Evolutionary conservation across 2,329 filamentous ascomycete genomes (phyloP).

Genomic region (Fonsecaea nubica): DNA sequence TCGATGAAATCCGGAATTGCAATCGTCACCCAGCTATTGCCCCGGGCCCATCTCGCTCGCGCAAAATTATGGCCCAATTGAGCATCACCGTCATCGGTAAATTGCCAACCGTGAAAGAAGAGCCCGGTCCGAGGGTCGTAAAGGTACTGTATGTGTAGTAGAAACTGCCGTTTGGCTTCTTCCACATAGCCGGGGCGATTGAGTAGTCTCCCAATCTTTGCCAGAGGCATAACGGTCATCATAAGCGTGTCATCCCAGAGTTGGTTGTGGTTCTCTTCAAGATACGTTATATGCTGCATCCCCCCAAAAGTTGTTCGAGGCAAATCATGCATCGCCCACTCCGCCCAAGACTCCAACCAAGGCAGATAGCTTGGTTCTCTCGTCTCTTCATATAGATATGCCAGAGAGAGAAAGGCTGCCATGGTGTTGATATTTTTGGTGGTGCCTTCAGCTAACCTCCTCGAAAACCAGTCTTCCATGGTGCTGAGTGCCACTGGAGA

Average conservation of each 20-base stretch:
- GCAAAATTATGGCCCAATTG: conserved; percentile 66
- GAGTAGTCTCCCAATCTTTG: conserved; percentile 77
- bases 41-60: conserved; percentile 62
- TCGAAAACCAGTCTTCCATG: conserved; percentile 75
- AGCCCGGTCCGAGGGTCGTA: conserved; percentile 74
- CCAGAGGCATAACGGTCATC: conserved; percentile 83
- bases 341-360: conserved; percentile 81
- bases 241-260: conserved; percentile 86
- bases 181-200: conserved; percentile 74
- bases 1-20: conserved; percentile 84
- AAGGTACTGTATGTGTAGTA: conserved; percentile 79
- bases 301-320: conserved; percentile 72
- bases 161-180: conserved; percentile 78
- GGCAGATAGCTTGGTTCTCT: conserved; percentile 71
- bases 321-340: conserved; percentile 81
- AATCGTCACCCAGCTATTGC: conserved; percentile 74
- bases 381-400: conserved; percentile 78
- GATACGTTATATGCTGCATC: conserved; percentile 78
- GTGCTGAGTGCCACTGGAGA: conserved; percentile 66
- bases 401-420: conserved; percentile 76
- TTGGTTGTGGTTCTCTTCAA: conserved; percentile 73
- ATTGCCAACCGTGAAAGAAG: conserved; percentile 85
- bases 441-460: conserved; percentile 71
- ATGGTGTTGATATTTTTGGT: conserved; percentile 89
- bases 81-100: conserved; percentile 59